phyloP scores from a whole-genome alignment of 2,329 filamentous ascomycete genomes.

The Stagonosporopsis rhizophila region DNA sequence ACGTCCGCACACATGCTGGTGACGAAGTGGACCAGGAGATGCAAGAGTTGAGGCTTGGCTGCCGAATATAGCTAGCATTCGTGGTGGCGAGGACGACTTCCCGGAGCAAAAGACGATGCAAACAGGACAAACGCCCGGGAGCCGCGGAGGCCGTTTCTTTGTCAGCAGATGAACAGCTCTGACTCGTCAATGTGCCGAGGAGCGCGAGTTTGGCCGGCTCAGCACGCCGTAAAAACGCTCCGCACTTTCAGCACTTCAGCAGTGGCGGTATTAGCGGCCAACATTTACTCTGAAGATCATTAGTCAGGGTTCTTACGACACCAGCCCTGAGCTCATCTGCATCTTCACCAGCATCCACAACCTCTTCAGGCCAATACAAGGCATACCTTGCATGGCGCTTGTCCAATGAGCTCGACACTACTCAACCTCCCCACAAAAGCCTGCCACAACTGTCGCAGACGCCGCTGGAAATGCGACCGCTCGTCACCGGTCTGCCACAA shows the following conservation, averaged over 20 bases:
- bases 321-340: slow-evolving; percentile 18
- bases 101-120: slow-evolving; percentile 2
- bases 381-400: slow-evolving; percentile 41
- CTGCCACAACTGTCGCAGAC: slow-evolving; percentile 69
- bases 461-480: slow-evolving; percentile 67
- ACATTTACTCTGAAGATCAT: slow-evolving; percentile 14
- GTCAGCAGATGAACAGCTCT: slow-evolving; percentile 14
- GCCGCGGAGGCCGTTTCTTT: slow-evolving; percentile 5
- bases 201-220: slow-evolving; percentile 20
- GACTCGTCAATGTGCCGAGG: slow-evolving; percentile 23
- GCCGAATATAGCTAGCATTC: slow-evolving; percentile 13
- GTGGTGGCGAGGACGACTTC: slow-evolving; percentile 1
- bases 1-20: slow-evolving; percentile 27
- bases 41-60: slow-evolving; percentile 38
- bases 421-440: slow-evolving; percentile 48
- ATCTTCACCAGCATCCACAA: slow-evolving; percentile 14
- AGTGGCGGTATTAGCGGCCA: slow-evolving; percentile 25
- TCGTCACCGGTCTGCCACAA: slow-evolving; percentile 67
- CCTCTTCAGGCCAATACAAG: slow-evolving; percentile 24
- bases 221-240: slow-evolving; percentile 23
- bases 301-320: slow-evolving; percentile 22
- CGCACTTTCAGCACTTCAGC: slow-evolving; percentile 2
- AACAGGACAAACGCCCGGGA: slow-evolving; percentile 16
- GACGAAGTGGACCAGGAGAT: slow-evolving; percentile 24
- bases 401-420: slow-evolving; percentile 42